Conservation (phyloP, 257 asterid genomes). For the Primulina huaijiensis region DNA sequence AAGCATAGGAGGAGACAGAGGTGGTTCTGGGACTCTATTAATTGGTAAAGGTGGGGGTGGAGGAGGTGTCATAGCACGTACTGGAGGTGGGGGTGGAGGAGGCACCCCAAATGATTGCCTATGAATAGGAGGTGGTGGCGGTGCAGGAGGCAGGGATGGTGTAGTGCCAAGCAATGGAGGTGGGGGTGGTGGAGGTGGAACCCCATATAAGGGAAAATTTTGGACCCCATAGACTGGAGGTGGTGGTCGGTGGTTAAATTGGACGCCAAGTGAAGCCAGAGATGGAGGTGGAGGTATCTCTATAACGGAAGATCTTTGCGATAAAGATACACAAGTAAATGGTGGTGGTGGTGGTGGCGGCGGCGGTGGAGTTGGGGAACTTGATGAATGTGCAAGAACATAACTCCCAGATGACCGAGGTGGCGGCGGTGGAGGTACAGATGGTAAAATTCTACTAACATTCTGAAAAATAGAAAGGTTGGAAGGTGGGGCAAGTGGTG, state of each 20-base stretch:
- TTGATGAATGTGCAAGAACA: constrained; percentile 23
- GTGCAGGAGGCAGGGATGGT: constrained; percentile 29
- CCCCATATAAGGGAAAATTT: neutral
- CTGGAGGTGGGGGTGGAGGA: constrained; percentile 32
- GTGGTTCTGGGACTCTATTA: neutral
- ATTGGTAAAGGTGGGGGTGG: constrained; percentile 31
- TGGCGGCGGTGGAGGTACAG: constrained; percentile 35
- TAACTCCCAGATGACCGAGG: constrained; percentile 37
- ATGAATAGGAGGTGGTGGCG: constrained; percentile 22
- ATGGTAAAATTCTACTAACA: constrained; percentile 34
- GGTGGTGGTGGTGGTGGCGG: constrained; percentile 30
- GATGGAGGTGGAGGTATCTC: constrained; percentile 25
- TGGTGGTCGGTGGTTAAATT: constrained; percentile 22
- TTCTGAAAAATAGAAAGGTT: constrained; percentile 30
- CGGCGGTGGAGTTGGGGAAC: constrained; percentile 27
- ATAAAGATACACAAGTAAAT: constrained; percentile 20
- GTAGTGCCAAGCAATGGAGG: constrained; percentile 26
- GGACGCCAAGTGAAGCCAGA: neutral
- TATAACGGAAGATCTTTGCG: constrained; percentile 19
- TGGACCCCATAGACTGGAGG: constrained; percentile 2
- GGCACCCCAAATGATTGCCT: constrained; percentile 12
- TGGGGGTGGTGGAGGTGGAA: constrained; percentile 35
- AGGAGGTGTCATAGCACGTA: constrained; percentile 20
- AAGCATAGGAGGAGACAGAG: constrained; percentile 21
- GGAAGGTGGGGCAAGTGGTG: constrained; percentile 29